Evolutionary conservation across 768 basidiomycete genomes (phyloP).

Genomic region (Epithele typhae): DNA sequence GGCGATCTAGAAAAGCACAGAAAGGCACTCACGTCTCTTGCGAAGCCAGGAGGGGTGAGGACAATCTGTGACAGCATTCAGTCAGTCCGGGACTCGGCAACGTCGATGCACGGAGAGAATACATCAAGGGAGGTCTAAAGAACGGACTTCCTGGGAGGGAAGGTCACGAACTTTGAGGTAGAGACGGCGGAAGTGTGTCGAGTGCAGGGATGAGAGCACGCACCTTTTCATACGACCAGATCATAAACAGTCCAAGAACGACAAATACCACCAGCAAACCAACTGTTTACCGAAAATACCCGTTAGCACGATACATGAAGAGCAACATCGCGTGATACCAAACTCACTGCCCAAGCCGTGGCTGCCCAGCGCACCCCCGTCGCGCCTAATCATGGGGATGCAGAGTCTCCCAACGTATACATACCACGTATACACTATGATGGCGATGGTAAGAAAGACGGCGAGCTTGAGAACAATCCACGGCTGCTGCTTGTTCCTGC

Average conservation of each 20-base stretch:
- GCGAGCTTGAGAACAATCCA: constrained; percentile 73
- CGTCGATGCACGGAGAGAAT: too few species aligned
- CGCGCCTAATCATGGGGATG: constrained; percentile 59
- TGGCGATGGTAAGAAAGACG: constrained; percentile 51
- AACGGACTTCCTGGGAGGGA: too few species aligned
- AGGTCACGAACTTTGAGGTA: too few species aligned
- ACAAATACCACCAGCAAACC: constrained; percentile 60
- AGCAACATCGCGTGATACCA: neutral
- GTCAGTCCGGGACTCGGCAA: too few species aligned
- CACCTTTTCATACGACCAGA: constrained; percentile 80
- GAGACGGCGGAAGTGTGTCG: too few species aligned
- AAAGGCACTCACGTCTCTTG: constrained; percentile 49
- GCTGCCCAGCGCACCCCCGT: constrained; percentile 40
- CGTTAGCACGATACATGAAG: neutral
- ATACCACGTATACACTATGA: constrained; percentile 68
- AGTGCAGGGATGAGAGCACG: constrained; percentile 22
- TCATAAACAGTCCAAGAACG: constrained; percentile 61
- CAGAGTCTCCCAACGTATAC: constrained; percentile 76
- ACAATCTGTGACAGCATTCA: constrained; percentile 42
- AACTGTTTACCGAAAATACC: constrained; percentile 37
- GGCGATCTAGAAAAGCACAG: neutral
- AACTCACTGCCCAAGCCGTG: constrained; percentile 67
- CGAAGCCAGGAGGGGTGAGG: constrained; percentile 64
- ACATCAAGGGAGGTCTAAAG: neutral
- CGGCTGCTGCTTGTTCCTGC: constrained; percentile 50